phyloP scores from a whole-genome alignment of 1,284 basidiomycete genomes.

The Ceratobasidium sp. region DNA sequence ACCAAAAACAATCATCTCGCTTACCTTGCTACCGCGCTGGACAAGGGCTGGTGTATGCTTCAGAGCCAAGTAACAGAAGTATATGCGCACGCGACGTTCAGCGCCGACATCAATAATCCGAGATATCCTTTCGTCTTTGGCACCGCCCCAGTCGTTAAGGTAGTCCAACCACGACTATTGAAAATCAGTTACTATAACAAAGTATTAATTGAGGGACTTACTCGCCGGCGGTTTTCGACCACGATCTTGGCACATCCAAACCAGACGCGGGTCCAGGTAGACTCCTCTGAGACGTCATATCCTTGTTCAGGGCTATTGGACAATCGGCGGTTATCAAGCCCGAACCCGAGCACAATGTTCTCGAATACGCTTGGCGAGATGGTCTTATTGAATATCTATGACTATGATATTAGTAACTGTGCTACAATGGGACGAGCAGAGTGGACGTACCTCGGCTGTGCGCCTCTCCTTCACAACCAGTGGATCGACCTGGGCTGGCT shows the following conservation, averaged over 20 bases:
- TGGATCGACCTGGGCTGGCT: not conserved
- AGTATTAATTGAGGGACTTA: slow-evolving; percentile 55
- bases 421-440: not conserved
- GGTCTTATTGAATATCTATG: slow-evolving; percentile 68
- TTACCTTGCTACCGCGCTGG: slow-evolving; percentile 29
- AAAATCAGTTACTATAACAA: slow-evolving; percentile 10
- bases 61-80: slow-evolving; percentile 39
- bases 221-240: slow-evolving; percentile 71
- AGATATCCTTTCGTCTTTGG: slow-evolving; percentile 38
- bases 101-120: slow-evolving; percentile 37
- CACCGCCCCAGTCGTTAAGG: slow-evolving; percentile 35
- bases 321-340: slow-evolving; percentile 59
- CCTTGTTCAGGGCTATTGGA: slow-evolving; percentile 50
- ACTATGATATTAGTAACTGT: slow-evolving; percentile 44
- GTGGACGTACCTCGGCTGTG: slow-evolving; percentile 55
- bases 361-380: slow-evolving; percentile 75
- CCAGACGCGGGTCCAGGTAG: slow-evolving; percentile 80
- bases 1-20: not conserved
- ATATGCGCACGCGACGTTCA: slow-evolving; percentile 39
- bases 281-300: slow-evolving; percentile 55
- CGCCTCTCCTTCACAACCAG: slow-evolving; percentile 54
- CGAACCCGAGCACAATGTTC: slow-evolving; percentile 64
- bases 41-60: slow-evolving; percentile 17
- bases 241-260: slow-evolving; percentile 78
- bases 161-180: slow-evolving; percentile 38